Evolutionary conservation across 2,329 filamentous ascomycete genomes (phyloP).

Genomic region (Phyllosticta capitalensis): DNA sequence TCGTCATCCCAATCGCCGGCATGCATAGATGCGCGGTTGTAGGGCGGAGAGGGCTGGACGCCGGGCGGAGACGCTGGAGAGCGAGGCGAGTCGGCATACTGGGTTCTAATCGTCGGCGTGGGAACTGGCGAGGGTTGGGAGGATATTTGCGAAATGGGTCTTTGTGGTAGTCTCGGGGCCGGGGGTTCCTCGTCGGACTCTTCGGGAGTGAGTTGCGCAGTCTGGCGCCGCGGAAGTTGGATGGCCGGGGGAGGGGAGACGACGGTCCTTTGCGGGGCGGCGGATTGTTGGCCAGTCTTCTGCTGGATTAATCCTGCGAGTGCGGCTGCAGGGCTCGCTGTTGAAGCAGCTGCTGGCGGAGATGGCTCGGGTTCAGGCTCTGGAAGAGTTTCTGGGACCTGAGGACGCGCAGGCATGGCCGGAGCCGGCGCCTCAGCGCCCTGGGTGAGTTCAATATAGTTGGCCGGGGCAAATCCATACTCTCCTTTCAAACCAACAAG

Average conservation of each 20-base stretch:
- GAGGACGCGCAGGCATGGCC: slow-evolving; percentile 29
- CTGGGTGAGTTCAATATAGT: slow-evolving; percentile 72
- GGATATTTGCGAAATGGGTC: slow-evolving; percentile 48
- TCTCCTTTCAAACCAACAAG: slow-evolving; percentile 76
- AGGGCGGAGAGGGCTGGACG: slow-evolving; percentile 47
- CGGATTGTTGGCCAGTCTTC: slow-evolving; percentile 54
- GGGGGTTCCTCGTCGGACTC: slow-evolving; percentile 57
- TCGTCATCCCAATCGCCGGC: slow-evolving; percentile 32
- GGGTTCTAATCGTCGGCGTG: slow-evolving; percentile 29
- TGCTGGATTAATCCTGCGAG: slow-evolving; percentile 46
- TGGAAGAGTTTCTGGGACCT: slow-evolving; percentile 31
- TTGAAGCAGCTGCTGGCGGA: slow-evolving; percentile 33
- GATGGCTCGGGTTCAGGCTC: slow-evolving; percentile 35
- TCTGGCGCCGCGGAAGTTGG: slow-evolving; percentile 39
- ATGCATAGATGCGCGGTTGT: slow-evolving; percentile 25
- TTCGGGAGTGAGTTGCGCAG: slow-evolving; percentile 51
- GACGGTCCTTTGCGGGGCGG: slow-evolving; percentile 8
- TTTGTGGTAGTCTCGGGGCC: slow-evolving; percentile 50
- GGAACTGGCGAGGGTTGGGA: slow-evolving; percentile 38
- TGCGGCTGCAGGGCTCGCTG: slow-evolving; percentile 47
- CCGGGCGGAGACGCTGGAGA: slow-evolving; percentile 15
- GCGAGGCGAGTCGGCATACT: slow-evolving; percentile 18
- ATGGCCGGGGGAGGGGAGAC: slow-evolving; percentile 39
- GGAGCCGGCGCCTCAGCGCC: slow-evolving; percentile 40
- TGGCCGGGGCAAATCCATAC: slow-evolving; percentile 89